These are phyloP conservation scores for Helotiales sp. DNA, from an alignment of 2,329 filamentous ascomycete genomes.

Conservation along the genomic window DNA sequence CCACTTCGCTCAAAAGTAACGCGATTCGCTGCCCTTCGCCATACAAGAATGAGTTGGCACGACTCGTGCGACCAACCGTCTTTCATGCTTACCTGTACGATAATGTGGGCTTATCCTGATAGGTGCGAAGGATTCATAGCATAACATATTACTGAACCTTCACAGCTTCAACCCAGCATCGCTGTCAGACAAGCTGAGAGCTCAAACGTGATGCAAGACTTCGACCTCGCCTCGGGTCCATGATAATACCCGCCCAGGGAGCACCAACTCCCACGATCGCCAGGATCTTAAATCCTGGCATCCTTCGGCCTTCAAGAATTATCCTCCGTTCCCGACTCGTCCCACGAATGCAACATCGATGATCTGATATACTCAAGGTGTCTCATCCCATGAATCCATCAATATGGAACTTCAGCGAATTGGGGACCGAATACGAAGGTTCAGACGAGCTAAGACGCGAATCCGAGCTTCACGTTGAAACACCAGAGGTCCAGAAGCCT, in stretches of 20 bases:
- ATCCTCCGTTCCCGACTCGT: not conserved
- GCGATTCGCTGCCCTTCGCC: not conserved
- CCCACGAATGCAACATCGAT: not conserved
- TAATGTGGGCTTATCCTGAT: not conserved
- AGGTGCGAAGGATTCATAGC: not conserved
- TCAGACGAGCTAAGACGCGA: not conserved
- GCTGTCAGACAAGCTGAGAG: not conserved
- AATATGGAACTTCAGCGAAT: not conserved
- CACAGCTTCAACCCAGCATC: not conserved
- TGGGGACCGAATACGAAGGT: not conserved
- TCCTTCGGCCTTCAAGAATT: not conserved
- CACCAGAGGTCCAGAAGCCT: not conserved
- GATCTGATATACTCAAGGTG: not conserved
- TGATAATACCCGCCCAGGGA: not conserved
- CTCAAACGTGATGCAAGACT: not conserved
- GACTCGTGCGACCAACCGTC: not conserved
- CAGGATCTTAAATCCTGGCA: not conserved
- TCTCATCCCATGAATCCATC: not conserved
- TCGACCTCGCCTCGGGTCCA: not conserved
- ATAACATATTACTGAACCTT: not conserved
- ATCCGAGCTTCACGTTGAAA: not conserved
- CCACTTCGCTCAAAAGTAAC: not conserved
- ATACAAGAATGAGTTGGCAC: not conserved
- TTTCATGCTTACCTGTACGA: not conserved
- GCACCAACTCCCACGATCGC: not conserved